Evolutionary conservation across 192 early-diverging fungal species (phyloP).

Genomic region (Blastocladiella britannica): DNA sequence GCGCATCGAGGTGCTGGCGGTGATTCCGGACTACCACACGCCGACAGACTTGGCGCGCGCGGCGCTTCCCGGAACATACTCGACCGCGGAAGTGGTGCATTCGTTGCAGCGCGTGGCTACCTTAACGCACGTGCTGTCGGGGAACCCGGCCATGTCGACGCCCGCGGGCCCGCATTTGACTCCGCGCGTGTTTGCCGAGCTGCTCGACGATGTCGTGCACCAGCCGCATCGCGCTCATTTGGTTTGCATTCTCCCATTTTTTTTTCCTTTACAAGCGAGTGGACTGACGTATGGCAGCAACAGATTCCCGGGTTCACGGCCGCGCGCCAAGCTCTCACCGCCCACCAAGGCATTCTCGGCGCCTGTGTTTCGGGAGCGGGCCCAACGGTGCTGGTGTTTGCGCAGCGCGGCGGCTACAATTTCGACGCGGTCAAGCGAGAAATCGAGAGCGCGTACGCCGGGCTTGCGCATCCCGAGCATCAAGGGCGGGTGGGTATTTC

Average conservation of each 20-base stretch:
- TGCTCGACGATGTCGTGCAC: conserved; percentile 92
- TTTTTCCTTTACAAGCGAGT: neutral
- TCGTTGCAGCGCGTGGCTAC: conserved; percentile 66
- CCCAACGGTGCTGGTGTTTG: conserved; percentile 83
- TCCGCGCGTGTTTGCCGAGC: conserved; percentile 65
- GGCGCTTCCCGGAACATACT: conserved; percentile 58
- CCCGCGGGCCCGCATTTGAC: conserved; percentile 18
- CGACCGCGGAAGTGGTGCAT: conserved; percentile 58
- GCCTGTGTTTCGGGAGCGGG: conserved; percentile 90
- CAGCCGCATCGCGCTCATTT: conserved; percentile 85
- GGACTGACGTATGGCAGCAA: neutral
- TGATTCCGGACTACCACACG: conserved; percentile 81
- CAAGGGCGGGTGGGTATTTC: neutral
- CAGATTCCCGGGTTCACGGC: conserved; percentile 1
- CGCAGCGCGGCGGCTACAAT: conserved; percentile 65
- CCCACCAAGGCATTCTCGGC: conserved; percentile 59
- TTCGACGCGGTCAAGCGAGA: conserved; percentile 31
- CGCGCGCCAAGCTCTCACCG: neutral
- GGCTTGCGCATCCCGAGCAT: neutral
- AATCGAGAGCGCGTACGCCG: neutral
- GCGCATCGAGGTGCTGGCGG: conserved; percentile 48
- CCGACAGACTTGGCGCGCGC: conserved; percentile 77
- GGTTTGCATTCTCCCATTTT: conserved; percentile 17
- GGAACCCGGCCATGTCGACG: conserved; percentile 47
- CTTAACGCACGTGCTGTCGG: conserved; percentile 77